Conservation (phyloP, 108 stramenopile species). For the Chaetoceros tenuissimus region DNA sequence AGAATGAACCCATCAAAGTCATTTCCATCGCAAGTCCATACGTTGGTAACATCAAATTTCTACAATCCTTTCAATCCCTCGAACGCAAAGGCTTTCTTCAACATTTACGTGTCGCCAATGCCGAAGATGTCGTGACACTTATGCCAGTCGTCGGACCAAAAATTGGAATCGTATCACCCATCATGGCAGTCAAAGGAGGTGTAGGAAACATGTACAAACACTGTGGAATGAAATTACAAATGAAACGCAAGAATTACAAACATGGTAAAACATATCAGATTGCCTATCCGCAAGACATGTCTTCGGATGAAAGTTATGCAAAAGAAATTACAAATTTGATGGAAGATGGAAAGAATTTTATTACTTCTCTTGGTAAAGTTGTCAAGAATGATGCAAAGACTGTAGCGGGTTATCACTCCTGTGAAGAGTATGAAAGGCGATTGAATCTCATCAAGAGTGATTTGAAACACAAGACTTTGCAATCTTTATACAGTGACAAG, state of each 20-base stretch:
- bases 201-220: constrained; percentile 54
- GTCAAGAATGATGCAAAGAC: constrained; percentile 10
- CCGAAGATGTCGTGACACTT: constrained; percentile 63
- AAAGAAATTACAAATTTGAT: constrained; percentile 20
- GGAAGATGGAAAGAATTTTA: constrained; percentile 20
- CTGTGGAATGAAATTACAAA: constrained; percentile 45
- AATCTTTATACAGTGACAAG: constrained; percentile 35
- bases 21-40: constrained; percentile 53
- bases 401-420: constrained; percentile 39
- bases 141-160: constrained; percentile 49
- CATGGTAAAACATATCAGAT: constrained; percentile 9
- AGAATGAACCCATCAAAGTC: constrained; percentile 28
- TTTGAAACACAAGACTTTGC: constrained; percentile 28
- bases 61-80: constrained; percentile 41
- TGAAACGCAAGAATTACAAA: constrained; percentile 19
- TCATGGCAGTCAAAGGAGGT: constrained; percentile 20
- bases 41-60: constrained; percentile 57
- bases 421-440: constrained; percentile 34
- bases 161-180: constrained; percentile 24
- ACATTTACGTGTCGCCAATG: constrained; percentile 64
- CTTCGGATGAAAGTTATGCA: constrained; percentile 20
- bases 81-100: constrained; percentile 50
- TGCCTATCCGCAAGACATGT: constrained; percentile 16
- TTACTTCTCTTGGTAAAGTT: constrained; percentile 6
- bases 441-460: constrained; percentile 20